These are phyloP conservation scores for Tuber indicum DNA, from an alignment of 495 filamentous ascomycete genomes.

Conservation along the genomic window DNA sequence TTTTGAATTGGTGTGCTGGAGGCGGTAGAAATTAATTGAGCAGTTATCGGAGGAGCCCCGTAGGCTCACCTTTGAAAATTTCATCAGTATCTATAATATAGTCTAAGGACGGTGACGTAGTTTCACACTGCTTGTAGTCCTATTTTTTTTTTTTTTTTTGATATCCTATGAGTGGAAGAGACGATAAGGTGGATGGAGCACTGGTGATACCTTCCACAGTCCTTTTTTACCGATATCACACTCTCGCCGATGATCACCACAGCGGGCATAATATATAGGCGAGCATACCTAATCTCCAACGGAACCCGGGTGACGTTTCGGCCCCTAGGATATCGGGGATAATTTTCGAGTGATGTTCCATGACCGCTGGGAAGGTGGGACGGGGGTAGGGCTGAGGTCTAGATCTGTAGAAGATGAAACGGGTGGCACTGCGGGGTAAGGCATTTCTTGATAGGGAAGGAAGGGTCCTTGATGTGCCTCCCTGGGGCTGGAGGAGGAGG, in stretches of 20 bases:
- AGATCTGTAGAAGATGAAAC: neutral
- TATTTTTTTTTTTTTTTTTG: neutral
- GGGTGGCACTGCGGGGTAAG: neutral
- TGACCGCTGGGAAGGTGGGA: neutral
- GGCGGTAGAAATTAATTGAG: neutral
- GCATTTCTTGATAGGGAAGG: neutral
- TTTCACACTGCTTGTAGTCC: no score
- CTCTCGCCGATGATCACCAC: neutral
- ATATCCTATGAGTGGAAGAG: neutral
- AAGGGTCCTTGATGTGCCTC: no score
- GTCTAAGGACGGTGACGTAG: neutral
- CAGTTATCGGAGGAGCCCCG: neutral
- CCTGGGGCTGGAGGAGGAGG: neutral
- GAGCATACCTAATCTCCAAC: neutral
- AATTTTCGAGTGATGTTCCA: neutral
- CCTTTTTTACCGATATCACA: neutral
- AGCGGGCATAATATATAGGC: neutral
- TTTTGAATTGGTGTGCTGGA: neutral
- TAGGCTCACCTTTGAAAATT: neutral
- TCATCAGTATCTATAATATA: no score
- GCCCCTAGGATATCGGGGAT: neutral
- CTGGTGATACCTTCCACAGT: neutral
- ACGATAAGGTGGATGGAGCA: neutral
- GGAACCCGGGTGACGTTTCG: neutral
- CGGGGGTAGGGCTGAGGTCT: neutral